phyloP scores from a whole-genome alignment of 176 grass and related monocot species.

The Panicum miliaceum region DNA sequence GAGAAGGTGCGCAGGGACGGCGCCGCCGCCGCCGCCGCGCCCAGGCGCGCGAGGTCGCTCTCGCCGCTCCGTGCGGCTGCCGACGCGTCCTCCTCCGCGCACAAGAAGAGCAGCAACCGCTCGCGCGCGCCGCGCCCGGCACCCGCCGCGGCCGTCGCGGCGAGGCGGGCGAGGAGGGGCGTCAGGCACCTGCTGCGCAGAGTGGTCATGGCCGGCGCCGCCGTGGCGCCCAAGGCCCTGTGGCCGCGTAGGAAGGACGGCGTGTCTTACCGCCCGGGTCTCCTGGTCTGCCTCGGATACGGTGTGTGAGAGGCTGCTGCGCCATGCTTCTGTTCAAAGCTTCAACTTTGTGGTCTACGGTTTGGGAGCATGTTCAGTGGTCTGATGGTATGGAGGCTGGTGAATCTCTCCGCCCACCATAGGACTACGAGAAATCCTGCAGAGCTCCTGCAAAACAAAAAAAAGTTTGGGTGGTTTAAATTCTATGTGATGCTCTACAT shows the following conservation, averaged over 20 bases:
- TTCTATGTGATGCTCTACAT: neutral
- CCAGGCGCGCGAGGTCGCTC: slow-evolving; percentile 46
- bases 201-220: slow-evolving; percentile 15
- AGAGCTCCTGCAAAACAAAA: neutral
- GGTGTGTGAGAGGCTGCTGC: neutral
- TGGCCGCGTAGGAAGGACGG: neutral
- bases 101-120: neutral
- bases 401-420: slow-evolving; percentile 13
- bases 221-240: neutral
- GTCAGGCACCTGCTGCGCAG: slow-evolving; percentile 31
- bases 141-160: neutral
- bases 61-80: slow-evolving; percentile 23
- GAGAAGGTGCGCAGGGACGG: slow-evolving; percentile 52
- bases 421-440: neutral
- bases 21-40: no score
- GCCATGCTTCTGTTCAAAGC: neutral
- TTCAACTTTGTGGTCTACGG: neutral
- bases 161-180: slow-evolving; percentile 10
- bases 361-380: neutral
- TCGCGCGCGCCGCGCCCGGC: neutral
- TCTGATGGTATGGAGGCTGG: slow-evolving; percentile 28
- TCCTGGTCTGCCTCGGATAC: slow-evolving; percentile 47
- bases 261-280: slow-evolving; percentile 2
- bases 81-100: neutral
- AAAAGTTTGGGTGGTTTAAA: neutral